phyloP scores from a whole-genome alignment of 345 rosid species.

The Eucalyptus cloeziana region DNA sequence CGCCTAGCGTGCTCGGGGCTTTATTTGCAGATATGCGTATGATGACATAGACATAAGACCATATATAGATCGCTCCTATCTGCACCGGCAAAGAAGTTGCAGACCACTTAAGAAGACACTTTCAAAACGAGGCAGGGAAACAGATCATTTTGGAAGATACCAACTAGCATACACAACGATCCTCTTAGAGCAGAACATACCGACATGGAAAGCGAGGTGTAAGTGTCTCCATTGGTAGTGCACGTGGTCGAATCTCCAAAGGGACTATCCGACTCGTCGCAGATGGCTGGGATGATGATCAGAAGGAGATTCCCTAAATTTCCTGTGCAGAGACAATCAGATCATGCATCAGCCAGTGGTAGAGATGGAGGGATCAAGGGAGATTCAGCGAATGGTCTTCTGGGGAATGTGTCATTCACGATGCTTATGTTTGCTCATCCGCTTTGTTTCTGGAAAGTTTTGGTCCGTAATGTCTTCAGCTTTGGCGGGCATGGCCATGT shows the following conservation, averaged over 20 bases:
- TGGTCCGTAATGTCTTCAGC: neutral
- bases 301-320: slow-evolving; percentile 18
- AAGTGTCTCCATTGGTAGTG: slow-evolving; percentile 6
- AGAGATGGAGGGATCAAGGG: neutral
- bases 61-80: slow-evolving; percentile 19
- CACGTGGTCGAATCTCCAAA: slow-evolving; percentile 13
- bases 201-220: slow-evolving; percentile 27
- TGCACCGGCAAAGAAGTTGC: neutral
- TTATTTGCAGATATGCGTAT: slow-evolving; percentile 7
- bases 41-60: slow-evolving; percentile 24
- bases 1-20: neutral
- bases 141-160: neutral
- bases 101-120: neutral
- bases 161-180: neutral
- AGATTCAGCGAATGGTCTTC: neutral
- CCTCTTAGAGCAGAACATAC: neutral
- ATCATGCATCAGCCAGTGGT: neutral
- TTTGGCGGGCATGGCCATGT: neutral
- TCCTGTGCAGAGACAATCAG: neutral
- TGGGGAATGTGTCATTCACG: neutral
- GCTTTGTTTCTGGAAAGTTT: neutral
- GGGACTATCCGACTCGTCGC: slow-evolving; percentile 7
- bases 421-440: neutral
- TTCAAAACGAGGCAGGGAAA: neutral
- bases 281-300: slow-evolving; percentile 19